Evolutionary conservation across 2,329 filamentous ascomycete genomes (phyloP), one percentile per base, ranked within the genome.

Genomic region (Colletotrichum gigasporum): DNA sequence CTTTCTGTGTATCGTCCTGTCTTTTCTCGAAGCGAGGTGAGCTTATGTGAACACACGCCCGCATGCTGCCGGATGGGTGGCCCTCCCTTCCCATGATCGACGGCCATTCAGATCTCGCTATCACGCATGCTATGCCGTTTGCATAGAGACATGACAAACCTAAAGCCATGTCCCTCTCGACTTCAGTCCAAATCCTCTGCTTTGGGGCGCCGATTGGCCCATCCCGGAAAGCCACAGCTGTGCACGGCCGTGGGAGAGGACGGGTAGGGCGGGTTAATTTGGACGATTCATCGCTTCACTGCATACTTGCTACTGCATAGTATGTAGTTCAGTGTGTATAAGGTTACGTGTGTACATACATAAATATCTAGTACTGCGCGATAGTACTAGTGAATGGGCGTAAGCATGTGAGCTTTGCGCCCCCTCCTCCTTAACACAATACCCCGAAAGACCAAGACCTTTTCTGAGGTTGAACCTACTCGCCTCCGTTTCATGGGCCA

Each of bases 51-150:
- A n/a, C n/a, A n/a, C n/a, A 32, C 16, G 20, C 11, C 3, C 14
- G 35, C 8, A 51, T 34, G 5, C 14, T 34, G n/a, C 16, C 39
- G 44, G 16, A 18, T 32, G 16, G n/a, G n/a, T n/a, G n/a, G n/a
- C n/a, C n/a, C n/a, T n/a, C n/a, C n/a, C n/a, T n/a, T n/a, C n/a
- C n/a, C n/a, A n/a, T n/a, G n/a, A n/a, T n/a, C n/a, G n/a, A n/a
- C n/a, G n/a, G n/a, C n/a, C n/a, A n/a, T n/a, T n/a, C n/a, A n/a
- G n/a, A n/a, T n/a, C n/a, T 12, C 16, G 10, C 16, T 51, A 18
- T 9, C 20, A 20, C 22, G 3, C 18, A 39, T 28, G 30, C 30
- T 12, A 35, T 47, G 42, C 55, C 61, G 55, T 53, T 64, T 64
- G 61, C 61, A 35, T 53, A 35, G 37, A 35, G 26, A 12, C 37